Evolutionary conservation across 495 filamentous ascomycete species (phyloP).

Genomic region (Platismatia glauca): DNA sequence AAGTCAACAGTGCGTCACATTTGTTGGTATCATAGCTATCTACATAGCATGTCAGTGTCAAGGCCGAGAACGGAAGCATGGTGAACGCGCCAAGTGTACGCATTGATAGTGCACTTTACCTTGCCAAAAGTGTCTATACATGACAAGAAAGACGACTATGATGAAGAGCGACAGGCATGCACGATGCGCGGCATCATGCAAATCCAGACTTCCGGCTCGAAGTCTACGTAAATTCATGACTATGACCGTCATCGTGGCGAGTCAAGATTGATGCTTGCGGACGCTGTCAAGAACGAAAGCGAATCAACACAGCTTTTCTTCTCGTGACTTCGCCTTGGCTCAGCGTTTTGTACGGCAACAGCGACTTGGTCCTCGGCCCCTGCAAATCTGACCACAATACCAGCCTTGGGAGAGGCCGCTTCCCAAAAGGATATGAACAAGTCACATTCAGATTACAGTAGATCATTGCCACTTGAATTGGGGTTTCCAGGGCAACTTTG

Average conservation of each 20-base stretch:
- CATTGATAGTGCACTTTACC: slow-evolving; percentile 11
- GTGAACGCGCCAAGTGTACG: background rate
- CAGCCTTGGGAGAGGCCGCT: background rate
- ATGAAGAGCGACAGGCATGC: slow-evolving; percentile 12
- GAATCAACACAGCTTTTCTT: background rate
- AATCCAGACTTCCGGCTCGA: background rate
- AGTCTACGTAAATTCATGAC: background rate
- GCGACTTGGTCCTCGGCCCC: background rate
- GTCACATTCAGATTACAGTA: background rate
- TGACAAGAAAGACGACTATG: slow-evolving; percentile 3
- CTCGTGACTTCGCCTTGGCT: background rate
- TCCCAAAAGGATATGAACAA: background rate
- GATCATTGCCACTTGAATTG: background rate
- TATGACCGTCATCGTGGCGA: background rate
- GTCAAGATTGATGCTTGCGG: background rate
- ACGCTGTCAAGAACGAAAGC: background rate
- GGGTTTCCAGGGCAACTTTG: background rate
- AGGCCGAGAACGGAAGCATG: background rate
- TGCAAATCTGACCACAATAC: background rate
- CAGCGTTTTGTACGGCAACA: background rate
- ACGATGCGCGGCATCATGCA: slow-evolving; percentile 8
- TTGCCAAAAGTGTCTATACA: slow-evolving; percentile 14
- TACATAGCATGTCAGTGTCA: slow-evolving; percentile 15
- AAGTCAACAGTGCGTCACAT: slow-evolving; percentile 44
- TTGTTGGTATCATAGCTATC: slow-evolving; percentile 45